phyloP scores from a whole-genome alignment of 306 rosid genomes.

The Adenanthera pavonina region DNA sequence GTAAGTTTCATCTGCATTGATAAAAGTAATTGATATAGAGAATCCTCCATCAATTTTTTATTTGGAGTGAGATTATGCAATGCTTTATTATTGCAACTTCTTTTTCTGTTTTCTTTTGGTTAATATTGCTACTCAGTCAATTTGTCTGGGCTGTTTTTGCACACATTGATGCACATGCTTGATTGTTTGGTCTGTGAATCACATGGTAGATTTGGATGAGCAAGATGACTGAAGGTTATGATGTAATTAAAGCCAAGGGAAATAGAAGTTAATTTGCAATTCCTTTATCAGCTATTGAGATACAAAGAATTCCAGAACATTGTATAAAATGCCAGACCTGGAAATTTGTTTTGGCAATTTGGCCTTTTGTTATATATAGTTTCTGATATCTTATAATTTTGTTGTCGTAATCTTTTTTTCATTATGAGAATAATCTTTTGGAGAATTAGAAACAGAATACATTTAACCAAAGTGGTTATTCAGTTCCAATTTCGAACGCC shows the following conservation, averaged over 20 bases:
- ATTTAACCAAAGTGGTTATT: not conserved
- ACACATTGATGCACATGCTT: not conserved
- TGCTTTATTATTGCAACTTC: not conserved
- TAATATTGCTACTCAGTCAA: too few relatives aligned
- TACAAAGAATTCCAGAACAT: not conserved
- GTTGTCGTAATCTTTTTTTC: not conserved
- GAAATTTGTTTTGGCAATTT: not conserved
- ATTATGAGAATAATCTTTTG: not conserved
- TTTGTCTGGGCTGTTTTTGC: too few relatives aligned
- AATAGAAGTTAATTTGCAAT: too few relatives aligned
- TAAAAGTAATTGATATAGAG: not conserved
- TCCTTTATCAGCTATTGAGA: not conserved
- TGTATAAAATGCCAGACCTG: not conserved
- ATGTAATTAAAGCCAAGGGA: too few relatives aligned
- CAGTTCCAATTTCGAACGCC: not conserved
- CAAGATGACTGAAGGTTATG: not conserved
- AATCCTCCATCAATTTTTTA: not conserved
- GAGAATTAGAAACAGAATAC: not conserved
- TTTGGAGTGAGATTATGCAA: not conserved
- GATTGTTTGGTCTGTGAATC: not conserved
- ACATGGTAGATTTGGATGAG: not conserved
- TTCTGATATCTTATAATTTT: not conserved
- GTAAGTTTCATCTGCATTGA: not conserved
- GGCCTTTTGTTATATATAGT: not conserved
- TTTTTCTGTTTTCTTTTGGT: too few relatives aligned